Percentiles rank a stretch among this genome's conserved stretches.
Conservation (phyloP, 2,329 filamentous ascomycete species). For the Cladosporium colombiae region DNA sequence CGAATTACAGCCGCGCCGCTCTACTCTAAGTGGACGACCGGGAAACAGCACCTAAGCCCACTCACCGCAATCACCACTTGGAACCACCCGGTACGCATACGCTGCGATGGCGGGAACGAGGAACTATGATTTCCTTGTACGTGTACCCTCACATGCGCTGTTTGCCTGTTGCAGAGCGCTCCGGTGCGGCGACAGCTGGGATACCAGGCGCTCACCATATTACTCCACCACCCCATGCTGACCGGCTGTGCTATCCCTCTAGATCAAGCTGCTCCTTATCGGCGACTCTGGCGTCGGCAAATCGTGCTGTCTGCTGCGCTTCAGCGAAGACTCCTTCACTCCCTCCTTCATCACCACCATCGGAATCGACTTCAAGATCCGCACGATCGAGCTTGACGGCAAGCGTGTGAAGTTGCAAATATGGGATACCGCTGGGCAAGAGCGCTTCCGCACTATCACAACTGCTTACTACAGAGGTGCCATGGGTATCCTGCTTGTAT, state of each 20-base stretch:
- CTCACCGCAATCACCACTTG: not conserved
- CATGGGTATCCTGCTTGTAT: slow-evolving; percentile 96
- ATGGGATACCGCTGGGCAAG: slow-evolving; percentile 98
- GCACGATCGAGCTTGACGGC: slow-evolving; percentile 97
- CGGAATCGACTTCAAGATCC: slow-evolving; percentile 99
- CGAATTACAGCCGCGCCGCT: slow-evolving; percentile 17
- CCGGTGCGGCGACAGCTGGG: not conserved
- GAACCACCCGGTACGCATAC: slow-evolving; percentile 1
- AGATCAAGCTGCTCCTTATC: slow-evolving; percentile 97
- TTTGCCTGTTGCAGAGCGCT: not conserved
- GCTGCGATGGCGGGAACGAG: slow-evolving; percentile 84
- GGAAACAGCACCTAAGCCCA: not conserved
- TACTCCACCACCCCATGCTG: slow-evolving; percentile 17
- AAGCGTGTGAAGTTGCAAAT: slow-evolving; percentile 99
- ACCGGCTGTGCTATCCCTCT: slow-evolving; percentile 28
- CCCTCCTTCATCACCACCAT: slow-evolving; percentile 99
- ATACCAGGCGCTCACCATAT: slow-evolving; percentile 5
- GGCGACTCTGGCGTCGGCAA: slow-evolving; percentile 96
- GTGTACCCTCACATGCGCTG: slow-evolving; percentile 33
- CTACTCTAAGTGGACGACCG: slow-evolving; percentile 13
- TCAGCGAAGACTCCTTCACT: slow-evolving; percentile 97
- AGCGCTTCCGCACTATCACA: slow-evolving; percentile 97
- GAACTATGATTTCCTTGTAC: slow-evolving; percentile 98
- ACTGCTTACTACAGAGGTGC: slow-evolving; percentile 98
- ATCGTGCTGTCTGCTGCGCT: slow-evolving; percentile 93